Base-by-base conservation (phyloP, 139 green algal species). In the Haematococcus lacustris region DNA sequence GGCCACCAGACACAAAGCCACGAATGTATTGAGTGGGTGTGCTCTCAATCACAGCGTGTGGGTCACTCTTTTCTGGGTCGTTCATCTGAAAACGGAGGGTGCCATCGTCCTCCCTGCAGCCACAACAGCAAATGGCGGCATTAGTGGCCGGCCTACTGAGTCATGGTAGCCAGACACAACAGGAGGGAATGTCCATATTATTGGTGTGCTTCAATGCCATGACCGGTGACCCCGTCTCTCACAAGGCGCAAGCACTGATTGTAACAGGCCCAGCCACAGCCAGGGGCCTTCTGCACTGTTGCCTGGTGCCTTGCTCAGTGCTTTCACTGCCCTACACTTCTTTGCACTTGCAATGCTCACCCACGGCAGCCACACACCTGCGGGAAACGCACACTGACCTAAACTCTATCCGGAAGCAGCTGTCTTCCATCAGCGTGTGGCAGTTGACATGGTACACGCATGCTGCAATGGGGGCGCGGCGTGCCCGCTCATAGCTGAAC, bases 401-500 rank as follows among this genome's bases (percentile, higher is more conserved):
- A 70, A 50, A 84, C 59, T 77, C 84, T 6, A 91, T 82, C 38
- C 88, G 82, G 82, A 89, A 95, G 80, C 75, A 88, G 23, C 71
- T 71, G 68, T 97, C 92, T 51, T 94, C 92, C 35, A 88, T 76
- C 68, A 85, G 66, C 38, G 92, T 83, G 76, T 88, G 87, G 60
- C 70, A 78, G 70, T 84, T 84, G 38, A 84, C 60, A 50, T 78
- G 71, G 78, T 84, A 84, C 59, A 81, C 47, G 23, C 66, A 73
- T 26, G 66, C 60, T 35, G 59, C 38, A 51, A 77, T 68, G 37
- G 65, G 66, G 35, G 63, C 67, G 51, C 39, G 51, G 33, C 76
- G 71, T 0, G 43, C 9, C 30, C 66, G 76, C 71, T 81, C 76
- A 47, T 81, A 81, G 64, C 71, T 71, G 59, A 68, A 74, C 69